These are phyloP conservation scores for Lentinula raphanica DNA, from an alignment of 768 basidiomycete species.

Conservation along the genomic window DNA sequence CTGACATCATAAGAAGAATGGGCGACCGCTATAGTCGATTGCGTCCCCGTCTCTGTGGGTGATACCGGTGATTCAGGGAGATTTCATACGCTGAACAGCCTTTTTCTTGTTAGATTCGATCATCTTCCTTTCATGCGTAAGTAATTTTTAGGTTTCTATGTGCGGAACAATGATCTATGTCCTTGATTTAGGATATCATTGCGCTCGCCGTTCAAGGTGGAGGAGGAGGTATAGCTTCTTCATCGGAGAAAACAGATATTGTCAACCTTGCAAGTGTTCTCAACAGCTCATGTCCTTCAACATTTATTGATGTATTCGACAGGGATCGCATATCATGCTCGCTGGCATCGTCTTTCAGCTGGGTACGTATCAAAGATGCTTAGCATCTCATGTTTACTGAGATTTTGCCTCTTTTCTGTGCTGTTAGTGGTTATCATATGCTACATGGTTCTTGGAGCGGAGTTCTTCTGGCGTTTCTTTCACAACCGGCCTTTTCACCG, in stretches of 20 bases:
- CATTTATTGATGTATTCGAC: background rate
- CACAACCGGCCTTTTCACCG: background rate
- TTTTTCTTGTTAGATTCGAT: background rate
- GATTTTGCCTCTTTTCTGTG: background rate
- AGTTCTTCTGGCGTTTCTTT: background rate
- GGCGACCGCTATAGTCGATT: constrained; percentile 33
- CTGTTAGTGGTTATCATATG: background rate
- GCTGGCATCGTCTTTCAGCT: background rate
- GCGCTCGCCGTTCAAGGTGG: background rate
- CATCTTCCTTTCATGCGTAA: constrained; percentile 5
- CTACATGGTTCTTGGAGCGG: background rate
- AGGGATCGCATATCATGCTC: constrained; percentile 3
- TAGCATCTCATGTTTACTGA: no score
- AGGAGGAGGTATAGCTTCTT: constrained; percentile 2
- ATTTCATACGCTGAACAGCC: no score
- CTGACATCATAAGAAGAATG: constrained; percentile 29
- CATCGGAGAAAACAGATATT: background rate
- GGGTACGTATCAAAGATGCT: background rate
- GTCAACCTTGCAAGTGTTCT: background rate
- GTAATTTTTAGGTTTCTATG: background rate
- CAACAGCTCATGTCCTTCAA: background rate
- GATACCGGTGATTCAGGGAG: no score
- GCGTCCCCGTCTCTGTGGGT: constrained; percentile 29
- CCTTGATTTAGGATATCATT: constrained; percentile 6
- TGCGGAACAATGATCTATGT: no score